Evolutionary conservation across 2,329 filamentous ascomycete species (phyloP).

Genomic region (Claviceps quebecensis): DNA sequence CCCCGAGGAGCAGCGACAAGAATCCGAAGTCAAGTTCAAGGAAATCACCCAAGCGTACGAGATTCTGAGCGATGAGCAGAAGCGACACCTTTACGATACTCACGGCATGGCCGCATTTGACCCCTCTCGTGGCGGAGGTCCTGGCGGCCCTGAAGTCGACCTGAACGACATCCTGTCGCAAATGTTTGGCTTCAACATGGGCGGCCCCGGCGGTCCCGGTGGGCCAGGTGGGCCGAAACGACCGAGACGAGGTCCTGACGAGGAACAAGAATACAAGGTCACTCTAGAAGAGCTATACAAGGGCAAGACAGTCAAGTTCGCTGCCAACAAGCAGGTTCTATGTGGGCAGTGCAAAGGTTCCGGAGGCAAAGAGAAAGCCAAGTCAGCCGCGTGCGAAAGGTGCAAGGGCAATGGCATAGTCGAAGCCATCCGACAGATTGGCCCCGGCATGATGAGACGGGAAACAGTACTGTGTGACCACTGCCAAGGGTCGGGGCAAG

Average conservation of each 20-base stretch:
- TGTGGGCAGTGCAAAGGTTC: slow-evolving; percentile 78
- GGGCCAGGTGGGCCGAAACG: slow-evolving; percentile 41
- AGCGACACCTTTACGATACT: slow-evolving; percentile 79
- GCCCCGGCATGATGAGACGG: slow-evolving; percentile 73
- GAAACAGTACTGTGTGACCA: slow-evolving; percentile 67
- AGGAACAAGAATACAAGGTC: slow-evolving; percentile 84
- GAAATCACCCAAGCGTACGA: slow-evolving; percentile 88
- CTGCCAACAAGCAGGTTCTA: slow-evolving; percentile 84
- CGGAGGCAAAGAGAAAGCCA: slow-evolving; percentile 85
- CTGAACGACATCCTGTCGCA: slow-evolving; percentile 85
- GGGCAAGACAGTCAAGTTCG: slow-evolving; percentile 94
- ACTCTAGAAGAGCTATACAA: slow-evolving; percentile 93
- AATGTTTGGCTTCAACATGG: slow-evolving; percentile 74
- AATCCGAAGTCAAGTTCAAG: slow-evolving; percentile 88
- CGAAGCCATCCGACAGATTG: slow-evolving; percentile 67
- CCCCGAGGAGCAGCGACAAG: slow-evolving; percentile 66
- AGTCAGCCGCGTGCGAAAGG: slow-evolving; percentile 65
- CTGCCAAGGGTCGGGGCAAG: slow-evolving; percentile 72
- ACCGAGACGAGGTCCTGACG: slow-evolving; percentile 61
- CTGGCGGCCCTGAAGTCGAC: slow-evolving; percentile 58
- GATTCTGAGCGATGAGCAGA: slow-evolving; percentile 91
- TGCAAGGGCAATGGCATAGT: slow-evolving; percentile 72
- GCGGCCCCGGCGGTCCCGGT: slow-evolving; percentile 25
- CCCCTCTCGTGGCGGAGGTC: slow-evolving; percentile 51
- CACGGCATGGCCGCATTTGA: slow-evolving; percentile 96